Base-by-base conservation (phyloP, 176 grass and related monocot species). In the Poa pratensis region DNA sequence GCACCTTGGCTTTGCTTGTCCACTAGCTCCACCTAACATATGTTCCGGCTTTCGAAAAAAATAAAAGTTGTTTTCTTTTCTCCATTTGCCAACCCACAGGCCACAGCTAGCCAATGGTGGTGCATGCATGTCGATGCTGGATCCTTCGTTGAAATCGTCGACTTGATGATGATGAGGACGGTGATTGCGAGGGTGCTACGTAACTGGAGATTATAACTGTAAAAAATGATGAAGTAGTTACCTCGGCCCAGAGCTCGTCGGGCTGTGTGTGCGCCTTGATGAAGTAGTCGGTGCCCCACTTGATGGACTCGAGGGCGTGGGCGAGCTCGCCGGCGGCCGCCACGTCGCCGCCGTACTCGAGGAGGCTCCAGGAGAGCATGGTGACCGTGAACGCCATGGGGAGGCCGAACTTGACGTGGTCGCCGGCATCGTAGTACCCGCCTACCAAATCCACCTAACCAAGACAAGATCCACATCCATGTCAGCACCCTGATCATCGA, bases 341-440 rank as follows among this genome's bases (percentile, higher is more conserved):
- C 12, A 96, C 88, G 77, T 93, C 91, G 24, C 28, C 88, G 75
- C 94, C 87, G 87, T 93, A 91, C 87, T 96, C 89, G 2, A 96
- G 32, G 20, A 85, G 77, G 75, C 69, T 96, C 94, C 94, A 96
- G 6, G 91, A 89, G 3, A 96, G 87, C 91, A 96, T 91, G 42
- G 94, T 96, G 26, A 96, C 88, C n/a, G 94, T 96, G 87, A 96
- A 96, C 1, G 94, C 94, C 91, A 93, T 96, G 64, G 94, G 94
- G 19, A 96, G 80, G 30, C 94, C 94, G 75, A 96, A 96, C 83
- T 96, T 96, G 53, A 96, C 94, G 86, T 96, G 91, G 94, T 96
- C 94, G 73, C 94, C 94, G n/a, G 94, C 94, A 61, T 96, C 94
- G 76, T 96, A 96, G 88, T 96, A 96, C 0, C 94, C 94, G 54